phyloP scores from a whole-genome alignment of 352 stramenopile genomes.

The Blastocystis sp. region DNA sequence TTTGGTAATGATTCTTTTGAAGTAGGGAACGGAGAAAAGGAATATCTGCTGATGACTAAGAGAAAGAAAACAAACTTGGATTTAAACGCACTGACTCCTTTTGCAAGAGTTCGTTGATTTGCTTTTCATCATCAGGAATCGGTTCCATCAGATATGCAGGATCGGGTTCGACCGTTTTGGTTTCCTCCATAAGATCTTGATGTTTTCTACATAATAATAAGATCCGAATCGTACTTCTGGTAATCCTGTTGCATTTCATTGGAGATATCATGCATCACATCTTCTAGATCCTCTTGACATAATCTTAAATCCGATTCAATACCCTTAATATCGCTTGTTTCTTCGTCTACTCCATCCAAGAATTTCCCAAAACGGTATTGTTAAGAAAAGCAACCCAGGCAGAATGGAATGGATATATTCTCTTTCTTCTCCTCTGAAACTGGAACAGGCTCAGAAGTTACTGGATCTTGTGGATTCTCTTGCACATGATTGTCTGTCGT shows the following conservation, averaged over 20 bases:
- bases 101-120: background rate
- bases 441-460: background rate
- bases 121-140: background rate
- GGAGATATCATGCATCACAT: conserved; percentile 50
- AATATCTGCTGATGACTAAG: background rate
- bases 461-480: background rate
- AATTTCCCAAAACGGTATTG: conserved; percentile 32
- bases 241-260: conserved; percentile 1
- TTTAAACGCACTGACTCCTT: background rate
- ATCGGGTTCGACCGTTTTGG: background rate
- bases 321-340: background rate
- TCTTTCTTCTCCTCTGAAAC: conserved; percentile 33
- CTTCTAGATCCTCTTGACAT: conserved; percentile 1
- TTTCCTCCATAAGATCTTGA: background rate
- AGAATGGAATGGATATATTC: conserved; percentile 33
- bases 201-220: no score
- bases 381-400: background rate
- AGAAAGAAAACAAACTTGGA: background rate
- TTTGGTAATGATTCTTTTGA: background rate
- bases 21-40: conserved; percentile 10
- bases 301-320: background rate
- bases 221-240: no score
- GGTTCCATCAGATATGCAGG: conserved; percentile 1
- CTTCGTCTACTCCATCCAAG: conserved; percentile 12
- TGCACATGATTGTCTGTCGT: background rate